These are phyloP conservation scores for Metschnikowia baotianmanensis DNA, from an alignment of 805 yeast genomes.

Conservation along the genomic window DNA sequence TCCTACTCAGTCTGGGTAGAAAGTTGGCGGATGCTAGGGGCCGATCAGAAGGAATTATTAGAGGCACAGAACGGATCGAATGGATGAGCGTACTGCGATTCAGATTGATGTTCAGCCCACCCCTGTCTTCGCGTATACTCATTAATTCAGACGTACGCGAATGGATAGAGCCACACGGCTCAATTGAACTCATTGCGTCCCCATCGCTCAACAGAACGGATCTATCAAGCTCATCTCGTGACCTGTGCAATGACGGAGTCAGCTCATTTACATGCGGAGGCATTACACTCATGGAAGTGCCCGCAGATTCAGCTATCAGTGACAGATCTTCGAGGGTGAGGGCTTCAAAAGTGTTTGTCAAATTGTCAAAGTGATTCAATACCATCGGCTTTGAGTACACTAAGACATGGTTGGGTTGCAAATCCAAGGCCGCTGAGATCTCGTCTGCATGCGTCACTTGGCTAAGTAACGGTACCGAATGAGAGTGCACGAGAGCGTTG, in stretches of 20 bases:
- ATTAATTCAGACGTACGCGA: neutral
- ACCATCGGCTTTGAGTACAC: constrained; percentile 4
- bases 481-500: neutral
- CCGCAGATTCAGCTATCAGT: constrained; percentile 1
- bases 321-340: constrained; percentile 4
- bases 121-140: neutral
- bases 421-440: constrained; percentile 8
- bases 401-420: constrained; percentile 1
- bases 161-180: neutral
- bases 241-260: neutral
- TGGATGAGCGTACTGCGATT: neutral
- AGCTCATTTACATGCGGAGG: neutral
- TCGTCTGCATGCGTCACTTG: constrained; percentile 5
- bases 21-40: neutral
- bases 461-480: constrained; percentile 6
- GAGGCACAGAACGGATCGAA: neutral
- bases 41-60: neutral
- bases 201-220: neutral
- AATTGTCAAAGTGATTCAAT: neutral
- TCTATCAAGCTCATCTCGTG: neutral
- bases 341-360: constrained; percentile 1
- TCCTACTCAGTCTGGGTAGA: neutral
- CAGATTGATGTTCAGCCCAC: neutral
- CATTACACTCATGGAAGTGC: constrained; percentile 3
- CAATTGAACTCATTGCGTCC: constrained; percentile 1